Conservation (phyloP, 2,329 filamentous ascomycete species). For the Talaromyces islandicus region DNA sequence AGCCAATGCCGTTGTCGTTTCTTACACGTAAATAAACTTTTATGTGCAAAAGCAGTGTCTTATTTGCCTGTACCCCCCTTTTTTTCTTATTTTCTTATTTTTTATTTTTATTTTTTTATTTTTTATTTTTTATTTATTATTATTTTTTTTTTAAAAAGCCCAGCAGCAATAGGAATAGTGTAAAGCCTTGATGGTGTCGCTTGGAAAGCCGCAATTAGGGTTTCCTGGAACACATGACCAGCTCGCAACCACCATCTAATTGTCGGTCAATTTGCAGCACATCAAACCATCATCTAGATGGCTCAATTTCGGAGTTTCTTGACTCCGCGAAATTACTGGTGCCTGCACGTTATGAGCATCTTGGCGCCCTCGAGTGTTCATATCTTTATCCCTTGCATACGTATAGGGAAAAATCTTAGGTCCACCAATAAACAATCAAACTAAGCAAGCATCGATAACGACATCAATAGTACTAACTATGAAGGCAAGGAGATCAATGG, state of each 20-base stretch:
- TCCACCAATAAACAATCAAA: neutral
- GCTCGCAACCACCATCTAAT: neutral
- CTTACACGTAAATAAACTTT: too few relatives aligned
- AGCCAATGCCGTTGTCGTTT: too few relatives aligned
- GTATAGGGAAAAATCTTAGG: neutral
- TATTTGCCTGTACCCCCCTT: too few relatives aligned
- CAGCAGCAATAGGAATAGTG: too few relatives aligned
- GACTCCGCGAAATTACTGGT: neutral
- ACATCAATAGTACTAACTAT: neutral
- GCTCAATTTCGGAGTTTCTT: neutral
- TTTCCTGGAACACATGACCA: neutral
- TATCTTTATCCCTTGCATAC: neutral
- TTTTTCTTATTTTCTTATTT: too few relatives aligned
- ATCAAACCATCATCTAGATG: neutral
- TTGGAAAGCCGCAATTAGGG: neutral
- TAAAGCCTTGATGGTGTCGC: neutral
- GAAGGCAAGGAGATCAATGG: neutral
- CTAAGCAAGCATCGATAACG: neutral
- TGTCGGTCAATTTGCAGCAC: neutral
- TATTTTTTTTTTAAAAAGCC: neutral
- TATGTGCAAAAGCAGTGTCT: too few relatives aligned
- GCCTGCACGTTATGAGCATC: neutral
- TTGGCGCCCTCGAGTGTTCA: neutral
- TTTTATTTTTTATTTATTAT: too few relatives aligned
- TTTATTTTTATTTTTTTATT: neutral